These are phyloP conservation scores for Glonium stellatum DNA, from an alignment of 495 filamentous ascomycete species.

Conservation along the genomic window DNA sequence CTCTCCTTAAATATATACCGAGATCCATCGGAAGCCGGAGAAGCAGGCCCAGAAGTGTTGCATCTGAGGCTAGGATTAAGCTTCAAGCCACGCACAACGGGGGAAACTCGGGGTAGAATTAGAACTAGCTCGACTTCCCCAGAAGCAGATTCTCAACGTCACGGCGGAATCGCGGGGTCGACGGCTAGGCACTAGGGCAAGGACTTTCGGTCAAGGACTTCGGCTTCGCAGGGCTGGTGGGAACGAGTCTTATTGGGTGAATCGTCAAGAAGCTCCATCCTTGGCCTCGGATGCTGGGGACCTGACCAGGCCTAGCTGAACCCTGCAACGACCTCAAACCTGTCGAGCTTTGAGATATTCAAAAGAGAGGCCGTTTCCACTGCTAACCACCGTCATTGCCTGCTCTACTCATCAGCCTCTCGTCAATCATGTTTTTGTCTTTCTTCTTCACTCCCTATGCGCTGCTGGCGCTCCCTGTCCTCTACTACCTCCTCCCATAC, in stretches of 20 bases:
- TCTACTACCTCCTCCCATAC: constrained; percentile 67
- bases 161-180: neutral
- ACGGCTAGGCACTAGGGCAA: neutral
- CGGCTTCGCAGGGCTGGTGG: neutral
- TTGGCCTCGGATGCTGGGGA: neutral
- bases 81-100: neutral
- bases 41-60: neutral
- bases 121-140: neutral
- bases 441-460: constrained; percentile 54
- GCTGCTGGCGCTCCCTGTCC: constrained; percentile 43
- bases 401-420: too few relatives aligned
- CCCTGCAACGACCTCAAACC: too few relatives aligned
- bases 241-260: neutral
- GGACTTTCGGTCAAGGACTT: neutral
- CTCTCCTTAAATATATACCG: too few relatives aligned
- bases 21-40: too few relatives aligned
- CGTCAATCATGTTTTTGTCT: constrained; percentile 38
- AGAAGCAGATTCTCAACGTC: neutral
- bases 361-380: too few relatives aligned
- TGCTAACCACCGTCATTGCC: too few relatives aligned
- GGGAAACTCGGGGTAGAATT: neutral
- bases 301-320: too few relatives aligned
- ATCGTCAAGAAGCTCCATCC: neutral
- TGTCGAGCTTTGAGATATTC: too few relatives aligned
- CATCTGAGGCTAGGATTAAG: neutral